phyloP scores from a whole-genome alignment of 495 filamentous ascomycete genomes.

The Neurospora sp. region DNA sequence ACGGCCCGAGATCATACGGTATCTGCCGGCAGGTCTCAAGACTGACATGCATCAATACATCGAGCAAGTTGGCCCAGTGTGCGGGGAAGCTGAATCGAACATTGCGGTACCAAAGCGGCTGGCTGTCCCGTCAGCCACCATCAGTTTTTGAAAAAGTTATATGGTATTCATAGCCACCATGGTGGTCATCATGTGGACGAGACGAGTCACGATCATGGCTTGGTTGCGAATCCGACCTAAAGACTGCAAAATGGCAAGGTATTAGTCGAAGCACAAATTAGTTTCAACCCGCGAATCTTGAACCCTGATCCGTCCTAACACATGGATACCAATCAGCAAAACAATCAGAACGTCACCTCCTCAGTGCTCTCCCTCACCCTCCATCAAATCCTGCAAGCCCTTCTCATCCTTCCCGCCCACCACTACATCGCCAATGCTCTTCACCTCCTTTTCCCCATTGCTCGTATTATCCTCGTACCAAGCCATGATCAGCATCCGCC shows the following conservation, averaged over 20 bases:
- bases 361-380: slow-evolving; percentile 11
- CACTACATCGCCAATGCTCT: slow-evolving; percentile 19
- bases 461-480: slow-evolving; percentile 20
- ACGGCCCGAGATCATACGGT: no score
- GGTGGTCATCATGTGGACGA: neutral
- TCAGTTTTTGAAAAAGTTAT: neutral
- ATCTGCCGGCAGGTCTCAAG: neutral
- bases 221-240: neutral
- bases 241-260: neutral
- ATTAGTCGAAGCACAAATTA: neutral
- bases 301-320: neutral
- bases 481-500: slow-evolving; percentile 16
- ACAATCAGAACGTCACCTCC: slow-evolving; percentile 15
- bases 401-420: slow-evolving; percentile 16
- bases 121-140: neutral
- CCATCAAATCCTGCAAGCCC: slow-evolving; percentile 11
- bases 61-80: neutral
- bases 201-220: neutral
- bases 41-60: neutral
- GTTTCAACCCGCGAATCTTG: neutral
- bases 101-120: neutral
- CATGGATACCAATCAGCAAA: neutral
- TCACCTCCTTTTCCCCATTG: neutral
- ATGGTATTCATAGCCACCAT: neutral
- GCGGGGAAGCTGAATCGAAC: neutral